phyloP scores from a whole-genome alignment of 2,329 filamentous ascomycete genomes.

The Metarhizium robertsii region DNA sequence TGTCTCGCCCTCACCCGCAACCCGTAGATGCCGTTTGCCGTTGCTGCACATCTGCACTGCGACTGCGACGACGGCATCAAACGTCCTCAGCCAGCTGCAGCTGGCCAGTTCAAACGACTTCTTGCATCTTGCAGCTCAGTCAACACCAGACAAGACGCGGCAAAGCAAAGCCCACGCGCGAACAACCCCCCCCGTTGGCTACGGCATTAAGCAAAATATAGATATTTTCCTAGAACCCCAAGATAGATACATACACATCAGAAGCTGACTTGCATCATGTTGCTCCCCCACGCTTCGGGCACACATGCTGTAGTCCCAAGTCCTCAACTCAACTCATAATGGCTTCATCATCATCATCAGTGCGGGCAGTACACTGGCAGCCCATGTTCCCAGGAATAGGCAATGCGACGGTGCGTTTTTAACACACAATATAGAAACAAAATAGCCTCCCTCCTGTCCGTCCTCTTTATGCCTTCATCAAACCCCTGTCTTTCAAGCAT shows the following conservation, averaged over 20 bases:
- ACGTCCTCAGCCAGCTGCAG: too few relatives aligned
- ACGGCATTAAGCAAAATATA: neutral
- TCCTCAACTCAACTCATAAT: neutral
- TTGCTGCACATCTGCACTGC: too few relatives aligned
- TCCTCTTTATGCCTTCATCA: neutral
- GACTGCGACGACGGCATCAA: too few relatives aligned
- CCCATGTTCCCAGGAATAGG: neutral
- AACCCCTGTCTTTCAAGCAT: neutral
- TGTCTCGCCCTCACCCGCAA: too few relatives aligned
- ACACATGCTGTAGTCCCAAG: neutral
- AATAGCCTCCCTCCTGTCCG: neutral
- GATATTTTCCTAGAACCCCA: neutral
- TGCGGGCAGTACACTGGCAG: neutral
- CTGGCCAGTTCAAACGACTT: too few relatives aligned
- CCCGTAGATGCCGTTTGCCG: too few relatives aligned
- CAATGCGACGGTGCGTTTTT: neutral
- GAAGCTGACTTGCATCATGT: neutral
- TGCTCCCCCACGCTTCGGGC: neutral
- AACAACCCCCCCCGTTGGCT: too few relatives aligned
- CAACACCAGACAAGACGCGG: too few relatives aligned
- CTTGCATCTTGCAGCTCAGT: neutral
- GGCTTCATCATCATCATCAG: neutral
- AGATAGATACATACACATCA: neutral
- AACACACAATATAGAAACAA: neutral
- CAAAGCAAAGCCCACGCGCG: too few relatives aligned